Conservation (phyloP, 495 filamentous ascomycete genomes). For the Penicillium turbatum region DNA sequence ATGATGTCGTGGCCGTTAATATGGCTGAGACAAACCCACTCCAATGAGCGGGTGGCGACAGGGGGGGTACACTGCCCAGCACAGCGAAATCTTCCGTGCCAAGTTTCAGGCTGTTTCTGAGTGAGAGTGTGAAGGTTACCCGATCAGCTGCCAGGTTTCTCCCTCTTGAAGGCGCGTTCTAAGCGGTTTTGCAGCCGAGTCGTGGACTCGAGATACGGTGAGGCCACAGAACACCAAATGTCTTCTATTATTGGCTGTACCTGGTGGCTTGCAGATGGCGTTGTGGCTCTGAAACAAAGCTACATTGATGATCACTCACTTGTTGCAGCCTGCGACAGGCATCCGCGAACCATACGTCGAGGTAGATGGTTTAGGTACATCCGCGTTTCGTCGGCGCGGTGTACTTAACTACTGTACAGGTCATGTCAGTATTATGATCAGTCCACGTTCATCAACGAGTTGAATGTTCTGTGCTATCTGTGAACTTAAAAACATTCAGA, state of each 20-base stretch:
- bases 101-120: no score
- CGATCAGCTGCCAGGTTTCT: neutral
- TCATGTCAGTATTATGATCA: neutral
- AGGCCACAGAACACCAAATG: no score
- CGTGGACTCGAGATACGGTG: no score
- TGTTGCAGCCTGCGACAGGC: neutral
- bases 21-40: slow-evolving; percentile 10
- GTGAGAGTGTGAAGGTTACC: no score
- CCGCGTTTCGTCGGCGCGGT: neutral
- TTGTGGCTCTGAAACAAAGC: slow-evolving; percentile 3
- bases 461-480: neutral
- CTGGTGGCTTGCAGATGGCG: slow-evolving; percentile 12
- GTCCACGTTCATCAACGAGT: neutral
- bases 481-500: neutral
- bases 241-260: no score
- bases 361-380: neutral
- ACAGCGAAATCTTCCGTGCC: slow-evolving; percentile 1
- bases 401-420: neutral
- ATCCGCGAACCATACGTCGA: neutral
- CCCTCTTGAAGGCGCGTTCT: no score
- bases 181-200: neutral
- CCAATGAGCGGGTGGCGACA: no score
- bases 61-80: no score
- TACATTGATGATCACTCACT: slow-evolving; percentile 3
- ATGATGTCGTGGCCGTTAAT: neutral